A percentile compares a stretch with the other conserved stretches of the same genome.
Evolutionary conservation across 225 moss, liverwort and hornwort species (phyloP).

Genomic region (Sphagnum contortum): DNA sequence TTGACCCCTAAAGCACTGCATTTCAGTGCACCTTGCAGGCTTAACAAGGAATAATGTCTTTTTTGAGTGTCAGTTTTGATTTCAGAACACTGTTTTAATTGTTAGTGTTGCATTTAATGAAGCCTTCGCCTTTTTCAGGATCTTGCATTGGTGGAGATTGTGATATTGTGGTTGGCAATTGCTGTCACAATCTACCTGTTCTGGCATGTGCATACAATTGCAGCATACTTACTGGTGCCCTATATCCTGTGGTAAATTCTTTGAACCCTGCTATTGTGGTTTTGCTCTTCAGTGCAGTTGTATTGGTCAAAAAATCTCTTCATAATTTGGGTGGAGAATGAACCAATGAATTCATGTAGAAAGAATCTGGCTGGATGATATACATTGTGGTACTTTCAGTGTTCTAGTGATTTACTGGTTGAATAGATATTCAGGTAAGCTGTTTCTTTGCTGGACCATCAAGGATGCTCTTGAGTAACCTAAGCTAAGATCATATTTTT

Average conservation of each 20-base stretch:
- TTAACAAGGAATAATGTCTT: no score
- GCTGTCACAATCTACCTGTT: conserved; percentile 72
- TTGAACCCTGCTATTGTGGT: background rate
- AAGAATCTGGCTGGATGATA: no score
- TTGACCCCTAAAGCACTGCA: background rate
- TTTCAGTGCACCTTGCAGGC: background rate
- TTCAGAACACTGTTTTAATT: no score
- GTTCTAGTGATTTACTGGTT: no score
- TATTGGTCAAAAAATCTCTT: background rate
- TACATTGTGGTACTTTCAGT: no score
- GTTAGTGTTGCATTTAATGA: no score
- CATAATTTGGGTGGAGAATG: background rate
- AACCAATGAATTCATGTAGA: no score
- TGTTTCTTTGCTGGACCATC: no score
- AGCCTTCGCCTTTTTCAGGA: conserved; percentile 24
- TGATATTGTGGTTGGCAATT: conserved; percentile 66
- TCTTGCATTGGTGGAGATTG: conserved; percentile 51
- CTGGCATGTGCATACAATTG: conserved; percentile 35
- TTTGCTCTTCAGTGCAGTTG: background rate
- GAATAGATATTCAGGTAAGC: no score
- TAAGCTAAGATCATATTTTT: no score
- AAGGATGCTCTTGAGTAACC: no score
- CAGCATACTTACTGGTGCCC: conserved; percentile 71
- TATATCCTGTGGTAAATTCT: conserved; percentile 66
- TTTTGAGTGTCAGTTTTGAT: no score